Evolutionary conservation across 805 yeast genomes (phyloP), one percentile per base, ranked within the genome.

Genomic region (Cyberlindnera mississippiensis): DNA sequence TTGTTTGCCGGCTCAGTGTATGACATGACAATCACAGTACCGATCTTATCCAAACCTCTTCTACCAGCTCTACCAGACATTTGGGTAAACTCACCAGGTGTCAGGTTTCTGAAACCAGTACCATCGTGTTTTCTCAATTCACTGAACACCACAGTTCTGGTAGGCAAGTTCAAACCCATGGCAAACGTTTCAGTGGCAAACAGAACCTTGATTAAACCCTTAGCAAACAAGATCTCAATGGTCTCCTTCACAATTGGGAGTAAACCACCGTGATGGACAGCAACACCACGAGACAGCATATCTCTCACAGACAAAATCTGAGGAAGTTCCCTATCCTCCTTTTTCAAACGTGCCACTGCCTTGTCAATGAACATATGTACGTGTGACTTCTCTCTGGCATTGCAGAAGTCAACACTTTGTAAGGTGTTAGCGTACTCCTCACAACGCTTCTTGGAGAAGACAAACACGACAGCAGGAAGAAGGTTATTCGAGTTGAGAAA

Each of bases 1-100:
- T 69, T 69, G 5, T 71, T 69, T 15, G 82, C 53, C 1, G 93
- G 87, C 19, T 76, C 75, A 37, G 75, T 80, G 55, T 82, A 85
- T 3, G 95, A 73, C 95, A 93, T 88, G 6, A 90, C 79, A 48
- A 93, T 88, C 11, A 93, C 99, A 0, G 97, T 91, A 58, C 99
- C 99, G 0, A 85, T 87, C 16, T 80, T 68, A 68, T 93, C 99
- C 50, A 93, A 67, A 28, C 99, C 99, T 70, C 99, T 80, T 67
- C 99, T 80, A 46, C 99, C 99, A 0, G 99, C 99, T 63, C 99
- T 77, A 34, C 99, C 99, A 0, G 97, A 90, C 99, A 93, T 93
- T 65, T 91, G 99, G 0, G 98, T 93, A 60, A 91, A 93, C 61
- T 93, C 99, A 41, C 99, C 99, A 0, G 99, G 96, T 9, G 83